phyloP scores from a whole-genome alignment of 2,329 filamentous ascomycete species.

The Zymoseptoria pseudotritici region DNA sequence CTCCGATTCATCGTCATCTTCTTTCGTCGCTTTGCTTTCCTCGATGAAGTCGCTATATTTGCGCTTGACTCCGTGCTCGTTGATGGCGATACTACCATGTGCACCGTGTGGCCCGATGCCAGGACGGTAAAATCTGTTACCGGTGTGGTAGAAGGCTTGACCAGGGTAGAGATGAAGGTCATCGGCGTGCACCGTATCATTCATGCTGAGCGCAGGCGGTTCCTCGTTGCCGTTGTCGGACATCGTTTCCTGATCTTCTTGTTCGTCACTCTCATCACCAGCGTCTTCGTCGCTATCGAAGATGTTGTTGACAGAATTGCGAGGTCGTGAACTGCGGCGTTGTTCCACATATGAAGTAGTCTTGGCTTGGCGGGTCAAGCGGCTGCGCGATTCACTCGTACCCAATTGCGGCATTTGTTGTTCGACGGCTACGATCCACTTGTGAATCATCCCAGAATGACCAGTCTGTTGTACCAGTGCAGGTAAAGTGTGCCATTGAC shows the following conservation, averaged over 20 bases:
- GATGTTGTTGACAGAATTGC: slow-evolving; percentile 12
- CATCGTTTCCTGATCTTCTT: slow-evolving; percentile 15
- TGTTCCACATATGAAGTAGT: slow-evolving; percentile 9
- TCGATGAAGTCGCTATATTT: background rate
- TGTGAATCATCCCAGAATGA: slow-evolving; percentile 4
- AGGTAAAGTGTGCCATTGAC: slow-evolving; percentile 5
- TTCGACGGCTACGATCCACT: slow-evolving; percentile 15
- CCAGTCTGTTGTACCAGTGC: slow-evolving; percentile 8
- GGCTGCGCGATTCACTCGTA: slow-evolving; percentile 3
- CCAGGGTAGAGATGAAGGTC: slow-evolving; percentile 18
- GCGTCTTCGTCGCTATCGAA: slow-evolving; percentile 7
- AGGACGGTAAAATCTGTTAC: slow-evolving; percentile 26
- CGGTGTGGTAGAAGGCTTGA: slow-evolving; percentile 24
- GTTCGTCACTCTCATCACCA: slow-evolving; percentile 4
- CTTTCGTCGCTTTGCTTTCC: slow-evolving; percentile 3
- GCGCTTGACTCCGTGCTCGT: slow-evolving; percentile 6
- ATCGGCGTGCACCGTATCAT: slow-evolving; percentile 13
- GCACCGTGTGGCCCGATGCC: slow-evolving; percentile 19
- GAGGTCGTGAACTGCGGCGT: slow-evolving; percentile 15
- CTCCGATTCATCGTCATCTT: slow-evolving; percentile 1
- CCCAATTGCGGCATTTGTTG: slow-evolving; percentile 5
- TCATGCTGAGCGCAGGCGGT: slow-evolving; percentile 5
- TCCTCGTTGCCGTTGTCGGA: slow-evolving; percentile 20
- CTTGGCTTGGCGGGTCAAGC: slow-evolving; percentile 14
- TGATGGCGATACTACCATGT: slow-evolving; percentile 15